Base-by-base conservation (phyloP, 352 stramenopile species). In the Pythium rishiriense region DNA sequence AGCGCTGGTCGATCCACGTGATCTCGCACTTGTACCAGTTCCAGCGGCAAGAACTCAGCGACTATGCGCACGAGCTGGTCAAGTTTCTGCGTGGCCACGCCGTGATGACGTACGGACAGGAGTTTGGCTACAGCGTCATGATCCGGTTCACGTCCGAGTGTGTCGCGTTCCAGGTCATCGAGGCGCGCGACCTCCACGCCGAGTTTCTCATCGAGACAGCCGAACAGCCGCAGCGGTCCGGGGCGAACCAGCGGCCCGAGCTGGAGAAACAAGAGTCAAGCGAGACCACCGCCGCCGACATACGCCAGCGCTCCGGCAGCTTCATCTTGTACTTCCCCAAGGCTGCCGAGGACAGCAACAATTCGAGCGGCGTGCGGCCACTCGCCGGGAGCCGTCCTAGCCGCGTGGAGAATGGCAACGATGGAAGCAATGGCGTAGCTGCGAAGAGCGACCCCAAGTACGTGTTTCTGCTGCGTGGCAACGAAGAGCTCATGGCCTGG, bases 11-110 rank as follows among this genome's bases (percentile, higher is more conserved):
- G 22, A 41, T 78, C n/a, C 68, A 78, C 43, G 54, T 68, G 31
- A 69, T 75, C 41, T 78, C 71, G 21, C 57, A 69, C 21, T 37
- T 78, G 10, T 75, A 64, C 55, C 52, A 69, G 35, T 73, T 73
- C 35, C 49, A 69, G 43, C 58, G 57, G 4, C 46, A 51, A 11
- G 61, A 73, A 31, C 43, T 73, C 5, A 29, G 62, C 17, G 51
- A 61, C 21, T 73, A 73, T 39, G 66, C 63, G 2, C 49, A 66
- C n/a, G 66, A 73, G 19, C 66, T 73, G 11, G 63, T 73, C 21
- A 75, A 70, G 33, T 73, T 66, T 31, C 21, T 72, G 26, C 68
- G 70, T 21, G 65, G 68, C 12, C 48, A 58, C 14, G 59, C 60
- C 8, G 28, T 69, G 7, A 72, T 68, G 60, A 63, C 41, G 21